Conservation (phyloP, 768 basidiomycete genomes). For the Chiua virens region DNA sequence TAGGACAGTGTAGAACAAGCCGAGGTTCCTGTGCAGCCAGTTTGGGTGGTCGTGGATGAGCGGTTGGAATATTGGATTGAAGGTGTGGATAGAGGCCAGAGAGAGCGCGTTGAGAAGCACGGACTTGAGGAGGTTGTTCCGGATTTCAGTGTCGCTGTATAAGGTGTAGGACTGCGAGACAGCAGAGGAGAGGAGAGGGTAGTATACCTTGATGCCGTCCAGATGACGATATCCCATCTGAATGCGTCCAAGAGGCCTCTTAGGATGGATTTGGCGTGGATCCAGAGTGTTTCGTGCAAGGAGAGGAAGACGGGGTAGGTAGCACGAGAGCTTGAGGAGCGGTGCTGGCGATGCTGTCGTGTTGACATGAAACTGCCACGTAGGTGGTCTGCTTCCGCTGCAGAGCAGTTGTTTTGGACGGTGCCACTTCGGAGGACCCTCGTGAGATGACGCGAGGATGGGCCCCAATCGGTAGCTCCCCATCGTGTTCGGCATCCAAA, state of each 20-base stretch:
- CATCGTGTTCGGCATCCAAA: not conserved
- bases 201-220: conserved; percentile 56
- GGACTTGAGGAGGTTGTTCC: conserved; percentile 73
- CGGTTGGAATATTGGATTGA: conserved; percentile 70
- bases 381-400: not conserved
- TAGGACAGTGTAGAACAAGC: conserved; percentile 72
- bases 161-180: conserved; percentile 9
- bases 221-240: conserved; percentile 66
- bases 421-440: not conserved
- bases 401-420: no score
- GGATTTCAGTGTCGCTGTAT: conserved; percentile 72
- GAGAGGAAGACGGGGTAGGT: conserved; percentile 73
- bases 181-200: conserved; percentile 1
- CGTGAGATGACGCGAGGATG: not conserved
- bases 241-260: conserved; percentile 69
- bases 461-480: conserved; percentile 17
- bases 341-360: conserved; percentile 16
- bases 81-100: conserved; percentile 70
- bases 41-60: conserved; percentile 60
- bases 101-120: conserved; percentile 71
- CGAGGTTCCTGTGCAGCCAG: conserved; percentile 71
- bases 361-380: conserved; percentile 23
- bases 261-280: conserved; percentile 61
- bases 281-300: conserved; percentile 52
- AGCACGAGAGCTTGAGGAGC: conserved; percentile 41